A percentile compares a stretch with the other conserved stretches of the same genome.
Conservation (phyloP, 306 rosid genomes). For the Cicer arietinum region DNA sequence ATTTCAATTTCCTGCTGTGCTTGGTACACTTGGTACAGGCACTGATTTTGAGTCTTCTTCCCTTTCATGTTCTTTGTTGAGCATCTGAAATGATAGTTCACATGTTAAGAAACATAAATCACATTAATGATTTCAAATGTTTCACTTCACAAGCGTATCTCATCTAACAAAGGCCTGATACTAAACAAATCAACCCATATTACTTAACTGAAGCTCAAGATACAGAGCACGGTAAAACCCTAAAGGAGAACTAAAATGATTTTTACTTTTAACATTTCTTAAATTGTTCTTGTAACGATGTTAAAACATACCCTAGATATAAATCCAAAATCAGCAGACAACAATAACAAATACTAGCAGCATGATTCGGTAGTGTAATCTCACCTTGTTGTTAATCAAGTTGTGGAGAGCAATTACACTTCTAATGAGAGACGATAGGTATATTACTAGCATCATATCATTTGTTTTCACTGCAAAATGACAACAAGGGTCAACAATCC, state of each 20-base stretch:
- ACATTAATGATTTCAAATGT: slow-evolving; percentile 1
- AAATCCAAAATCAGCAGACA: slow-evolving; percentile 10
- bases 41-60: slow-evolving; percentile 52
- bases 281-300: not conserved
- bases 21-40: slow-evolving; percentile 45
- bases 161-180: not conserved
- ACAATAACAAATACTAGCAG: slow-evolving; percentile 8
- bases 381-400: slow-evolving; percentile 58
- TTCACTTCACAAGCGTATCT: slow-evolving; percentile 20
- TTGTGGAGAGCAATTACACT: slow-evolving; percentile 58
- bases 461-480: slow-evolving; percentile 55
- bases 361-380: slow-evolving; percentile 30
- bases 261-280: not conserved
- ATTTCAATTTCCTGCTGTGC: slow-evolving; percentile 44
- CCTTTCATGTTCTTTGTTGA: slow-evolving; percentile 55
- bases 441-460: slow-evolving; percentile 55
- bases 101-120: slow-evolving; percentile 11
- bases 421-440: slow-evolving; percentile 54
- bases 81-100: slow-evolving; percentile 47
- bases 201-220: not conserved
- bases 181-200: not conserved
- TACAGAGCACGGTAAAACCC: not conserved
- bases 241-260: not conserved
- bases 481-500: slow-evolving; percentile 32
- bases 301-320: not conserved